These are phyloP conservation scores for Ceratobasidium sp. DNA, from an alignment of 1,284 basidiomycete genomes.

Conservation along the genomic window DNA sequence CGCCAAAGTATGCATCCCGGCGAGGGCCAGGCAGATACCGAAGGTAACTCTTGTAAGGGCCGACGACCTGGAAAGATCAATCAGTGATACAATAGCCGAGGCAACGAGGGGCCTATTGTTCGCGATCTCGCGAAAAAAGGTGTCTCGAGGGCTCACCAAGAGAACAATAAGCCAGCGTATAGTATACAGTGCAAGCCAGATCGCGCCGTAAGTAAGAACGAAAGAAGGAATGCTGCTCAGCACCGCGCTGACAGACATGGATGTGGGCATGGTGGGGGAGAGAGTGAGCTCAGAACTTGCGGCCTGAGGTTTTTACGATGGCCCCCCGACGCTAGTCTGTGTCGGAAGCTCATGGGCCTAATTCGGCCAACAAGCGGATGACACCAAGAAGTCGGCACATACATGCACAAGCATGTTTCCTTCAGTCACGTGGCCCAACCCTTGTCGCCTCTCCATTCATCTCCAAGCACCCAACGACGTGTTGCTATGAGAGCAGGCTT, in stretches of 20 bases:
- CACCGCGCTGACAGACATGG: constrained; percentile 15
- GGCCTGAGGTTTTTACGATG: constrained; percentile 40
- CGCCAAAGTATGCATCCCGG: constrained; percentile 36
- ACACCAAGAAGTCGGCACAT: constrained; percentile 18
- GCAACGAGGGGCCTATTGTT: constrained; percentile 23
- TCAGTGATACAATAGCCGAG: constrained; percentile 37
- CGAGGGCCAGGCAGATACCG: constrained; percentile 45
- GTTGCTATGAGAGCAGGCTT: not conserved
- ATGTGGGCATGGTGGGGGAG: constrained; percentile 20
- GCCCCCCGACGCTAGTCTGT: constrained; percentile 18
- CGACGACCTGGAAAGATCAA: constrained; percentile 18
- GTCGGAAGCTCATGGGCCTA: constrained; percentile 35
- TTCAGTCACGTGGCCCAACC: constrained; percentile 15
- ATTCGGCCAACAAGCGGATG: constrained; percentile 30
- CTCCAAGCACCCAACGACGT: constrained; percentile 8
- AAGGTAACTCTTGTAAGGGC: constrained; percentile 36
- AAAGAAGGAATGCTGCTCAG: constrained; percentile 31
- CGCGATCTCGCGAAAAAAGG: constrained; percentile 29
- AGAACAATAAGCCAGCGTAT: constrained; percentile 36
- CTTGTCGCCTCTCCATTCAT: constrained; percentile 15
- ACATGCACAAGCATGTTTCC: constrained; percentile 8
- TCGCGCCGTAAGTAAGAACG: constrained; percentile 38
- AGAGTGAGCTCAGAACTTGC: not conserved
- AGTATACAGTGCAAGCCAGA: constrained; percentile 39
- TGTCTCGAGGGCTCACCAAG: constrained; percentile 22